Evolutionary conservation across 2,329 filamentous ascomycete species (phyloP), one percentile per base, ranked within the genome.

Genomic region (Colletotrichum camelliae): DNA sequence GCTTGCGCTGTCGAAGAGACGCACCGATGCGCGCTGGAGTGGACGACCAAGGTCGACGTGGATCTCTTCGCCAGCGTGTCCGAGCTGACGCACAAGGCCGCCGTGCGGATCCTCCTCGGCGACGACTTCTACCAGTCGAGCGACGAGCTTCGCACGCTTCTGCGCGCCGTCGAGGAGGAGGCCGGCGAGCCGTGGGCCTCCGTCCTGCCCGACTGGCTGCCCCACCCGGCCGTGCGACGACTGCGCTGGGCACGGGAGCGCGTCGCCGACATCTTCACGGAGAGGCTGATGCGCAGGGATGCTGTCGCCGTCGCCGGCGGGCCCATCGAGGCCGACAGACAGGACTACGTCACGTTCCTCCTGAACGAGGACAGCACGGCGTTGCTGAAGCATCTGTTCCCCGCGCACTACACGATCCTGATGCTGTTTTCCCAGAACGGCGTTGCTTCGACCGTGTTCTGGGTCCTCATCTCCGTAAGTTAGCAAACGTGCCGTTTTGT

Each of bases 321-420:
- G 18, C 58, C 66, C 35, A 21, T 76, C 21, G 43, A 65, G 29
- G 29, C 62, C 5, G 58, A 76, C 48, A 27, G 73, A 13, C 70
- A 70, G 29, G 79, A 79, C 66, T 80, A 79, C 71, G 39, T 78
- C 65, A 76, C 78, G 1, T 77, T 78, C 57, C 74, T 75, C 15
- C 62, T 79, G 58, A 61, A 72, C 37, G 78, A 77, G 39, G 52
- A 65, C 29, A 27, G 66, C 39, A 78, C 77, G 12, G 74, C 73
- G 1, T 71, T 57, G 6, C 43, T 79, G 29, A 75, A 55, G 60
- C 57, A 74, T 27, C 60, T 70, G n/a, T 61, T 77, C 66, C 67
- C 72, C 2, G 67, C 70, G 13, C 77, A 79, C 7, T 70, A 78
- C 62, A 78, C 78, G 10, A 48, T 75, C 12, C 55, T 80, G 29